Percentiles rank a stretch among this genome's conserved stretches.
phyloP scores from a whole-genome alignment of 1,139 yeast genomes.

The Geotrichum cucujoidarum region DNA sequence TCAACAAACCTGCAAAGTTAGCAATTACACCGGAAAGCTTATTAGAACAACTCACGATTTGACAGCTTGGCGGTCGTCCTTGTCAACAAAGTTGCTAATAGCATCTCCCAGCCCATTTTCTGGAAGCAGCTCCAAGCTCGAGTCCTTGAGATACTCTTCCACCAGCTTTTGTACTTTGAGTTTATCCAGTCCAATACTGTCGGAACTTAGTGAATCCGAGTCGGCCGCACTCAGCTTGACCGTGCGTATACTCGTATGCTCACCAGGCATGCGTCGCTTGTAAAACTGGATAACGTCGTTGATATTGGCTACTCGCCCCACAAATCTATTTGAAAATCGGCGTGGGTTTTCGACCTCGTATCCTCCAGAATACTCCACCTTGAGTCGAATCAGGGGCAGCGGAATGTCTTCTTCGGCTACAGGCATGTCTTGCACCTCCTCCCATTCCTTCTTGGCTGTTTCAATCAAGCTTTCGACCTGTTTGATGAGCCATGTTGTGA shows the following conservation, averaged over 20 bases:
- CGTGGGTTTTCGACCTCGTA: conserved; percentile 89
- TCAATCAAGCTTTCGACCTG: conserved; percentile 60
- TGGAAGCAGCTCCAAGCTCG: conserved; percentile 65
- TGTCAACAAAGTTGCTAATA: conserved; percentile 64
- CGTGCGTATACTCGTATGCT: background rate
- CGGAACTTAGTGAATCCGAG: conserved; percentile 20
- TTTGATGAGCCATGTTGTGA: conserved; percentile 53
- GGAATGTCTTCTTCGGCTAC: conserved; percentile 41
- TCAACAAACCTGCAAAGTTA: conserved; percentile 47
- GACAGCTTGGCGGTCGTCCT: conserved; percentile 73
- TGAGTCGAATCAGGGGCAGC: conserved; percentile 70
- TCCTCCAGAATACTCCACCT: conserved; percentile 88
- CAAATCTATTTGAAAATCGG: conserved; percentile 83
- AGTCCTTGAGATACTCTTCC: conserved; percentile 54
- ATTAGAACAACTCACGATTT: conserved; percentile 36
- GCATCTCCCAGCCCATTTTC: conserved; percentile 74
- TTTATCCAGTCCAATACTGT: conserved; percentile 37
- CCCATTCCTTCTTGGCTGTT: conserved; percentile 53
- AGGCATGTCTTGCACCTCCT: conserved; percentile 30
- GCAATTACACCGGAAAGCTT: background rate
- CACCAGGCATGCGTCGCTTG: conserved; percentile 9
- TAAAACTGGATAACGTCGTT: conserved; percentile 67
- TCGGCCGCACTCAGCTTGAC: conserved; percentile 15
- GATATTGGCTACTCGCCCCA: conserved; percentile 84
- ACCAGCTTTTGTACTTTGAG: conserved; percentile 57